phyloP scores from a whole-genome alignment of 768 basidiomycete species.

The Amanita subjunquillea region DNA sequence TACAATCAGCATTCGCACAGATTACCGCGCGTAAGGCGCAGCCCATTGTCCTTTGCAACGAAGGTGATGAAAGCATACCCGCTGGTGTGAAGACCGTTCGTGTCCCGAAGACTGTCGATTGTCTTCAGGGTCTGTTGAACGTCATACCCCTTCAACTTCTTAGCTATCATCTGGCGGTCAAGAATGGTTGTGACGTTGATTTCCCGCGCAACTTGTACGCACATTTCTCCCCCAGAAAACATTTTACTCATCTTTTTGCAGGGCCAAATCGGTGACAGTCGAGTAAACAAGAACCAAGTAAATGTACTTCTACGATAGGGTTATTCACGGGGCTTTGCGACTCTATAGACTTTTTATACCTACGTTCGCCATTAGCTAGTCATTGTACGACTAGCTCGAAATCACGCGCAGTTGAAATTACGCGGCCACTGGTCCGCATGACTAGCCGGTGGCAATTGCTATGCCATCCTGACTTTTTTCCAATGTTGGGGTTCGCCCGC shows the following conservation, averaged over 20 bases:
- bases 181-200: conserved; percentile 95
- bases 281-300: conserved; percentile 33
- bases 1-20: conserved; percentile 91
- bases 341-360: not conserved
- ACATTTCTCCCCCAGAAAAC: conserved; percentile 4
- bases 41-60: conserved; percentile 92
- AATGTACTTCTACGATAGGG: not conserved
- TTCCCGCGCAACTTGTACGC: conserved; percentile 93
- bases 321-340: not conserved
- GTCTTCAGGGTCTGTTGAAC: conserved; percentile 90
- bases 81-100: conserved; percentile 79
- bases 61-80: conserved; percentile 75
- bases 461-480: too few species aligned
- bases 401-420: not conserved
- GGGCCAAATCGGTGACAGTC: conserved; percentile 70
- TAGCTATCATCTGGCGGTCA: conserved; percentile 92
- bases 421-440: too few species aligned
- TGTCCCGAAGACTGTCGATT: conserved; percentile 91
- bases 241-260: conserved; percentile 15
- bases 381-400: not conserved
- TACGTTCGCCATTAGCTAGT: not conserved
- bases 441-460: too few species aligned
- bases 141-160: conserved; percentile 94
- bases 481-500: too few species aligned
- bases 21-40: conserved; percentile 97